Evolutionary conservation across 2,329 filamentous ascomycete species (phyloP).

Genomic region (Curvularia hawaiiensis): DNA sequence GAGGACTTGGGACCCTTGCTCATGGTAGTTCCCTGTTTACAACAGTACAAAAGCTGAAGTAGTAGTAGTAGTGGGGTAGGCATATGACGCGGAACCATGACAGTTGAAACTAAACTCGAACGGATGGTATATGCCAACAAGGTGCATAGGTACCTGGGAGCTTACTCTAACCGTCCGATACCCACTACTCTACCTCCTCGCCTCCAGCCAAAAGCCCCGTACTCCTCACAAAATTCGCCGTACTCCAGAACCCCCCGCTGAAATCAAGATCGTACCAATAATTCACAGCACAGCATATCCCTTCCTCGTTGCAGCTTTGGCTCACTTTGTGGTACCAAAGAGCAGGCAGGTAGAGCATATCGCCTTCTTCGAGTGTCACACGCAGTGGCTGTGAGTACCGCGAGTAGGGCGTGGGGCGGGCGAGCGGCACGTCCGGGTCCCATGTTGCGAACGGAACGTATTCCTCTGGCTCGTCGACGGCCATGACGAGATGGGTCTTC

Average conservation of each 20-base stretch:
- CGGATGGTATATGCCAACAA: background rate
- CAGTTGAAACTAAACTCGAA: background rate
- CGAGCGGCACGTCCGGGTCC: constrained; percentile 68
- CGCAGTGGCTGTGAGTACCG: constrained; percentile 63
- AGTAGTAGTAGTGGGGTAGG: background rate
- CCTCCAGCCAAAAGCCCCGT: constrained; percentile 30
- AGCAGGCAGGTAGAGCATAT: constrained; percentile 82
- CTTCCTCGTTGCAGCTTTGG: constrained; percentile 70
- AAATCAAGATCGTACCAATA: constrained; percentile 91
- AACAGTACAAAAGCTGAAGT: background rate
- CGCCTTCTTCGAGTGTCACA: constrained; percentile 73
- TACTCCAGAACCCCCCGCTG: constrained; percentile 68
- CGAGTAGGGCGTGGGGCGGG: constrained; percentile 62
- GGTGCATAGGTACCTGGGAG: background rate
- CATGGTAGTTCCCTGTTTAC: background rate
- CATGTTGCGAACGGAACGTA: constrained; percentile 72
- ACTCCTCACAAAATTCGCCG: constrained; percentile 57
- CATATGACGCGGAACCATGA: background rate
- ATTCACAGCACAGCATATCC: constrained; percentile 78
- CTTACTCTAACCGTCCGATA: background rate
- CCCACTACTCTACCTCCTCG: background rate
- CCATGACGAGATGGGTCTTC: constrained; percentile 34
- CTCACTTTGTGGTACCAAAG: constrained; percentile 85
- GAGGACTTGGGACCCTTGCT: background rate
- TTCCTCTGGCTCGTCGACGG: constrained; percentile 45